Conservation (phyloP, 768 basidiomycete species). For the Udeniomyces megalosporus region DNA sequence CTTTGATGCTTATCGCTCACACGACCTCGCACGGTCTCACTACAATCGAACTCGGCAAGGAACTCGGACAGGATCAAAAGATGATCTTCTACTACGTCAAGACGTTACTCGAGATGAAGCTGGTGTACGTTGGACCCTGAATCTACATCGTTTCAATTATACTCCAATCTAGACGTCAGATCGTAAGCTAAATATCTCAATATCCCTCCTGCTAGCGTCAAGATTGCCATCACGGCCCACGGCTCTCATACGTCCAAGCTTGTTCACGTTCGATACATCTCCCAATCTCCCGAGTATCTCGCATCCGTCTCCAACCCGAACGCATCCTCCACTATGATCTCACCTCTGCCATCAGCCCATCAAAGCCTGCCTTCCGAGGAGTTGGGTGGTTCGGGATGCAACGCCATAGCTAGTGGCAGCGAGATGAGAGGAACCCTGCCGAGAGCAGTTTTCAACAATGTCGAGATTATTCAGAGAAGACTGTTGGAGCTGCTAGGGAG, state of each 20-base stretch:
- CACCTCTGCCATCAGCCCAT: neutral
- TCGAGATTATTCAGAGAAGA: neutral
- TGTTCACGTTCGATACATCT: constrained; percentile 1
- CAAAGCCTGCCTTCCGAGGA: neutral
- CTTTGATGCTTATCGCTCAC: neutral
- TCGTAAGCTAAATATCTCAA: too few relatives aligned
- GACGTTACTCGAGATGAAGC: neutral
- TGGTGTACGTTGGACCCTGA: neutral
- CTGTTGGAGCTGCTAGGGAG: neutral
- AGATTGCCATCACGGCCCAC: neutral
- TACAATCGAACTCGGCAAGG: neutral
- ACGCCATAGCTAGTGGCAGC: neutral
- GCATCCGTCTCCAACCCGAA: neutral
- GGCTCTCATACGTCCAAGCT: neutral
- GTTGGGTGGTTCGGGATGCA: too few relatives aligned
- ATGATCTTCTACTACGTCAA: constrained; percentile 6
- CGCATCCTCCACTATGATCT: neutral
- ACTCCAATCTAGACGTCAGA: too few relatives aligned
- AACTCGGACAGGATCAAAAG: constrained; percentile 2
- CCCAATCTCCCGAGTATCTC: neutral
- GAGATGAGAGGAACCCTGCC: neutral
- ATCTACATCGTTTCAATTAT: neutral
- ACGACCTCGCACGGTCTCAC: neutral
- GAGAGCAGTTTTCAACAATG: neutral
- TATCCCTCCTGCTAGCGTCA: neutral